These are phyloP conservation scores for Hsuehochloa calcarea DNA, from an alignment of 176 grass and related monocot genomes.

Conservation along the genomic window DNA sequence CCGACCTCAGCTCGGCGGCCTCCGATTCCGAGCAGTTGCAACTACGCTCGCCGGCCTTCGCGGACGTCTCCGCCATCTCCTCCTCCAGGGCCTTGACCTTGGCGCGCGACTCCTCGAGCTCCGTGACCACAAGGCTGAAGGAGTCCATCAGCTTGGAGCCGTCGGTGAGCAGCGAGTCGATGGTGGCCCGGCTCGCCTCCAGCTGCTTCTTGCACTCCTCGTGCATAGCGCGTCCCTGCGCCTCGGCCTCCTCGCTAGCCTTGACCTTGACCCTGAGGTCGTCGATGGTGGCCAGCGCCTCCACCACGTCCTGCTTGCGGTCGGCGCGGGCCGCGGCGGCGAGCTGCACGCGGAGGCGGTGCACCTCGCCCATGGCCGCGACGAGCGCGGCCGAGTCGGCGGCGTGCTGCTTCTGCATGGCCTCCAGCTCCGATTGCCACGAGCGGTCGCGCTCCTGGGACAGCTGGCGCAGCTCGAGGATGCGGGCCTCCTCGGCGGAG, in stretches of 20 bases:
- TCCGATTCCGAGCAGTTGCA: conserved; percentile 45
- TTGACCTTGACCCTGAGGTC: conserved; percentile 64
- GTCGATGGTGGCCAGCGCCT: conserved; percentile 51
- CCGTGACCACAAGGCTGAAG: conserved; percentile 77
- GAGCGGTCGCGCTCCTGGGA: conserved; percentile 92
- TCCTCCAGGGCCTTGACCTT: conserved; percentile 65
- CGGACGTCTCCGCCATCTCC: conserved; percentile 37
- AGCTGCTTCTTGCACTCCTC: conserved; percentile 72
- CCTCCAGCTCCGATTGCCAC: conserved; percentile 95
- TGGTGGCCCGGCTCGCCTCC: conserved; percentile 62
- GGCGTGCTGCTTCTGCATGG: conserved; percentile 87
- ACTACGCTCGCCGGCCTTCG: not conserved
- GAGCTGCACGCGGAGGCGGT: conserved; percentile 66
- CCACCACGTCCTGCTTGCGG: conserved; percentile 48
- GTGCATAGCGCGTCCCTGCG: conserved; percentile 48
- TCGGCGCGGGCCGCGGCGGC: conserved; percentile 45
- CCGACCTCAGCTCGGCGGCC: conserved; percentile 40
- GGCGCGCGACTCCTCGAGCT: conserved; percentile 87
- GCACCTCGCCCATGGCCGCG: conserved; percentile 68
- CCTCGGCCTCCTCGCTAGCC: conserved; percentile 59
- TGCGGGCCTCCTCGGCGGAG: conserved; percentile 54
- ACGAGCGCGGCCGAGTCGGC: conserved; percentile 73
- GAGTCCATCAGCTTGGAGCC: conserved; percentile 98
- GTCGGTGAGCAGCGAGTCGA: conserved; percentile 81
- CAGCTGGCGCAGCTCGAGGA: conserved; percentile 76